phyloP scores from a whole-genome alignment of 208 protist species.

The Angomonas ambiguus region DNA sequence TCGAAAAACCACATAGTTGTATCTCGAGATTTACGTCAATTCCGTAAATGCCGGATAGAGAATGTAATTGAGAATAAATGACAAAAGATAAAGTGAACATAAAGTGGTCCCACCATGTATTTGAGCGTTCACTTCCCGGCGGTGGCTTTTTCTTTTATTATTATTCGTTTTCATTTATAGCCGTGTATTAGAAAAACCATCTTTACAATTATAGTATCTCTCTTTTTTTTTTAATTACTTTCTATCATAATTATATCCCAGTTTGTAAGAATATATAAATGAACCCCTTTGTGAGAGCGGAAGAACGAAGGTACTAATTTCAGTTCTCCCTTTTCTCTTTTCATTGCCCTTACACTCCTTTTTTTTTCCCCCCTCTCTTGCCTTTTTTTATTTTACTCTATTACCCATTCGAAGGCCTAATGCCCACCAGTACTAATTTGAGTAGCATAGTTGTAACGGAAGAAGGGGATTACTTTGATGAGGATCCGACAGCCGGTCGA shows the following conservation, averaged over 20 bases:
- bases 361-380: constrained; percentile 1
- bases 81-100: too few species aligned
- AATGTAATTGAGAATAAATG: too few species aligned
- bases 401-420: too few species aligned
- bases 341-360: background rate
- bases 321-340: background rate
- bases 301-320: background rate
- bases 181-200: too few species aligned
- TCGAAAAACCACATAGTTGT: constrained; percentile 18
- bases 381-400: constrained; percentile 2
- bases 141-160: constrained; percentile 1
- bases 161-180: background rate
- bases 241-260: too few species aligned
- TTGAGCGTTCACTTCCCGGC: too few species aligned
- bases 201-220: background rate
- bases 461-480: constrained; percentile 77
- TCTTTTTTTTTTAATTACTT: constrained; percentile 1
- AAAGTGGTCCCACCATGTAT: too few species aligned
- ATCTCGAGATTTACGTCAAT: background rate
- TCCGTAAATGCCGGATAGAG: background rate
- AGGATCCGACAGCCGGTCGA: constrained; percentile 71
- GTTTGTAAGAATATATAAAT: background rate
- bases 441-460: constrained; percentile 36
- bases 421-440: too few species aligned
- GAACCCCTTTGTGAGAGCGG: too few species aligned